phyloP scores from a whole-genome alignment of 768 basidiomycete species.

The Hortiboletus campestris region DNA sequence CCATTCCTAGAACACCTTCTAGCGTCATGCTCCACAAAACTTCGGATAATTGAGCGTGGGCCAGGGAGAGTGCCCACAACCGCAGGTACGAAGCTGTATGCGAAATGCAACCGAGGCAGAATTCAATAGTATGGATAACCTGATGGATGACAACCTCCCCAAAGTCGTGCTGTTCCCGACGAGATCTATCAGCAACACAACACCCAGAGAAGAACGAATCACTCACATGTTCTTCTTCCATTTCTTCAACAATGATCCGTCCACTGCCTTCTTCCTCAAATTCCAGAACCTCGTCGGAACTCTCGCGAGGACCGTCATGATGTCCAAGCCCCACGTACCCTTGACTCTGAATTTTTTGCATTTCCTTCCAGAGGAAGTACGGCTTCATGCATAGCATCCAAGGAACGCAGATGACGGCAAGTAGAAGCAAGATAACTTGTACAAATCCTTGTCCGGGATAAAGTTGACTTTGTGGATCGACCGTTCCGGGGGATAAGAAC shows the following conservation, averaged over 20 bases:
- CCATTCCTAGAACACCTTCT: constrained; percentile 54
- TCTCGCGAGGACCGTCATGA: constrained; percentile 53
- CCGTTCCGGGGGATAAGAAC: constrained; percentile 88
- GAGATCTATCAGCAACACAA: constrained; percentile 7
- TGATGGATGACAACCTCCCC: constrained; percentile 96
- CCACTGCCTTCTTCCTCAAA: constrained; percentile 83
- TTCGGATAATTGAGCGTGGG: constrained; percentile 95
- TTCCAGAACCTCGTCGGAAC: constrained; percentile 62
- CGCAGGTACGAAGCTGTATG: constrained; percentile 94
- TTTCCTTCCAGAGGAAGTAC: constrained; percentile 88
- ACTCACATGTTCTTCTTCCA: constrained; percentile 69
- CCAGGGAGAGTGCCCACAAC: constrained; percentile 96
- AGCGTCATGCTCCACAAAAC: constrained; percentile 91
- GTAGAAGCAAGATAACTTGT: constrained; percentile 72
- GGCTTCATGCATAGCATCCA: constrained; percentile 94
- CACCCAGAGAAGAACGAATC: constrained; percentile 7
- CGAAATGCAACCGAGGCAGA: constrained; percentile 98
- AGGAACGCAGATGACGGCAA: constrained; percentile 88
- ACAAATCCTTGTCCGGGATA: constrained; percentile 87
- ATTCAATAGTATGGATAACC: constrained; percentile 98
- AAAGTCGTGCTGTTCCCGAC: constrained; percentile 84
- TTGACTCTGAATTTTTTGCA: constrained; percentile 74
- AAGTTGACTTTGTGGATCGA: constrained; percentile 66
- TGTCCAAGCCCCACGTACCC: constrained; percentile 76
- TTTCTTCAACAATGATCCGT: constrained; percentile 68